Percentiles rank a stretch among this genome's conserved stretches.
Evolutionary conservation across 495 filamentous ascomycete species (phyloP).

Genomic region (Daldinia childiae): DNA sequence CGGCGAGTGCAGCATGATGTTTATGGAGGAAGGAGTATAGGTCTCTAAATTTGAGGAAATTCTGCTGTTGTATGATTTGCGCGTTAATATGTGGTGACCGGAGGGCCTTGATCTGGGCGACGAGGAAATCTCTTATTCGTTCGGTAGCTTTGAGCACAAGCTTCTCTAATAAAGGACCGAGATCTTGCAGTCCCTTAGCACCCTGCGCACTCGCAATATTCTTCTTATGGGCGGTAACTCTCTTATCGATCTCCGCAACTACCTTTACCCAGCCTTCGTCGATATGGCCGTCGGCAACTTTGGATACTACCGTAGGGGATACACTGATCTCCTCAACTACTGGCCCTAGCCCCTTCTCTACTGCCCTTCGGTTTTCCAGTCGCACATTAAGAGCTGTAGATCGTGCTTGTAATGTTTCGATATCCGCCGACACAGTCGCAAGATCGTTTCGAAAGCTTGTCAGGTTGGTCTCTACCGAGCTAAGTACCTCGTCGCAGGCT

Average conservation of each 20-base stretch:
- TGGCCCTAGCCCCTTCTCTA: conserved; percentile 88
- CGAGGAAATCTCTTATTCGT: conserved; percentile 91
- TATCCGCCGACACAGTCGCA: conserved; percentile 89
- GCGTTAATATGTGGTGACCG: conserved; percentile 95
- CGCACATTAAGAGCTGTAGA: conserved; percentile 86
- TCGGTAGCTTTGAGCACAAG: conserved; percentile 91
- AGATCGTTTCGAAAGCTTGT: conserved; percentile 93
- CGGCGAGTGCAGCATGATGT: conserved; percentile 79
- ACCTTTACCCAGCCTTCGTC: conserved; percentile 91
- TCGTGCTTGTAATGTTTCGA: conserved; percentile 88
- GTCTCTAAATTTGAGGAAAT: conserved; percentile 86
- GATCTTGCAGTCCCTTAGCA: conserved; percentile 79
- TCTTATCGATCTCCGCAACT: conserved; percentile 83
- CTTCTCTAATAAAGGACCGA: conserved; percentile 84
- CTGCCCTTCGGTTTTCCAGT: conserved; percentile 85
- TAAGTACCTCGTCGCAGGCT: conserved; percentile 92
- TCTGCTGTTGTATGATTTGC: conserved; percentile 92
- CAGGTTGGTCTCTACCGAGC: conserved; percentile 90
- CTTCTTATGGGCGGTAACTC: conserved; percentile 74
- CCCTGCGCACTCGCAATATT: conserved; percentile 66
- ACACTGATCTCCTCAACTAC: conserved; percentile 92
- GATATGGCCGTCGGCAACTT: conserved; percentile 86
- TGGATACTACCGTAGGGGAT: conserved; percentile 79
- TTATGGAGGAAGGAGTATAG: conserved; percentile 83
- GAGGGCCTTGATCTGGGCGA: conserved; percentile 90